These are phyloP conservation scores for Cystofilobasidium macerans DNA, from an alignment of 768 basidiomycete genomes.

Conservation along the genomic window DNA sequence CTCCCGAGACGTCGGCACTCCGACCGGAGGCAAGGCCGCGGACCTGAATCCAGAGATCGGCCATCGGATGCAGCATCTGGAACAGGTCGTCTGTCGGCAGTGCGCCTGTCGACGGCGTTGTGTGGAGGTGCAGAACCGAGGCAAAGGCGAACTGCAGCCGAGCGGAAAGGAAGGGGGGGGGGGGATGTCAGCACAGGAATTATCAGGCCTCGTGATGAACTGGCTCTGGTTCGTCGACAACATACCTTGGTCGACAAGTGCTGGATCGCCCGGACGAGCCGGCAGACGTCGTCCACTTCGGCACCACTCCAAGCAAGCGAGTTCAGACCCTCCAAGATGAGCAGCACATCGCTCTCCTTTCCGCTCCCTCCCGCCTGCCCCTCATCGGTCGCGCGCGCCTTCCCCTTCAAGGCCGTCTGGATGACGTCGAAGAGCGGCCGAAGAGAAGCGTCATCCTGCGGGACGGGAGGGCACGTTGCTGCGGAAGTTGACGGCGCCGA, in stretches of 20 bases:
- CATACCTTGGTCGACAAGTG: slow-evolving; percentile 2
- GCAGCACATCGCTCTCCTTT: slow-evolving; percentile 11
- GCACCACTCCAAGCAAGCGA: slow-evolving; percentile 20
- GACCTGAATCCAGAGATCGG: slow-evolving; percentile 15
- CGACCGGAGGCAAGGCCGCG: slow-evolving; percentile 15
- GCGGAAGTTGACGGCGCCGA: background rate
- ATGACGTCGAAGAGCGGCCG: slow-evolving; percentile 23
- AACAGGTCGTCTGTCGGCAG: slow-evolving; percentile 15
- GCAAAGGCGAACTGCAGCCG: background rate
- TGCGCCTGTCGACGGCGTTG: background rate
- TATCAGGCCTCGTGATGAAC: background rate
- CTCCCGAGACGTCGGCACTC: slow-evolving; percentile 19
- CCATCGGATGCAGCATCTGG: slow-evolving; percentile 4
- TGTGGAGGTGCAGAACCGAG: slow-evolving; percentile 7
- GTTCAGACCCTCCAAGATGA: slow-evolving; percentile 17
- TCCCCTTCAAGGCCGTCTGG: slow-evolving; percentile 11
- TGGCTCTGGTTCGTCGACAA: background rate
- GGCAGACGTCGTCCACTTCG: slow-evolving; percentile 9
- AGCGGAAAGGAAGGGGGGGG: background rate
- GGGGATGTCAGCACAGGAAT: background rate
- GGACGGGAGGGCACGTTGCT: slow-evolving; percentile 7
- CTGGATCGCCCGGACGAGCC: slow-evolving; percentile 15
- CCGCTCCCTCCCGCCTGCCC: background rate
- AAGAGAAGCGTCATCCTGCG: background rate
- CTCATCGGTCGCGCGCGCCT: background rate